phyloP scores from a whole-genome alignment of 2,329 filamentous ascomycete species.

The Alternaria incomplexa region DNA sequence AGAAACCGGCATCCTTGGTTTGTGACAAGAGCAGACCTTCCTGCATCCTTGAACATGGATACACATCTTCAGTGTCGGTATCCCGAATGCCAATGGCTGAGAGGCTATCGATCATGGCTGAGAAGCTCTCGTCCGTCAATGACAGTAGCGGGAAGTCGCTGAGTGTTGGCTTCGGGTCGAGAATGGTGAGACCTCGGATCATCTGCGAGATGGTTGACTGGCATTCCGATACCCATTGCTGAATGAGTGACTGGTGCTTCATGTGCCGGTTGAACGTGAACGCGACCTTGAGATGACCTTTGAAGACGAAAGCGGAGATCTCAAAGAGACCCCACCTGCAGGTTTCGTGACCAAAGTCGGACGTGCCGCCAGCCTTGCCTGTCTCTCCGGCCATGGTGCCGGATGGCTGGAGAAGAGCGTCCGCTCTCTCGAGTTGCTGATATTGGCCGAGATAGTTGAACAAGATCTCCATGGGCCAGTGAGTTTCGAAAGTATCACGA shows the following conservation, averaged over 20 bases:
- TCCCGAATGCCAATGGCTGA: slow-evolving; percentile 45
- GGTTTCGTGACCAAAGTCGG: slow-evolving; percentile 53
- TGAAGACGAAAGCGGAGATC: slow-evolving; percentile 58
- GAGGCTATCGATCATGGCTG: slow-evolving; percentile 49
- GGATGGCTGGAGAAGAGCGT: slow-evolving; percentile 52
- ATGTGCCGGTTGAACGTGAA: slow-evolving; percentile 60
- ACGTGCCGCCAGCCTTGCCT: slow-evolving; percentile 52
- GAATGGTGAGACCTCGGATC: slow-evolving; percentile 33
- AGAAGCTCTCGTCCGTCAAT: slow-evolving; percentile 51
- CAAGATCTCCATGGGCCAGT: slow-evolving; percentile 62
- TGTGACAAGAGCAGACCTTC: slow-evolving; percentile 41
- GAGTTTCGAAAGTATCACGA: slow-evolving; percentile 38
- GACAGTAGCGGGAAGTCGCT: slow-evolving; percentile 56
- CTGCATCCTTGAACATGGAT: slow-evolving; percentile 44
- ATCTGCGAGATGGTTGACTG: slow-evolving; percentile 38
- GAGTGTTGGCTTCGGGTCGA: slow-evolving; percentile 46
- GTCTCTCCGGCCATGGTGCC: slow-evolving; percentile 56
- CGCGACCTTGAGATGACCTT: slow-evolving; percentile 55
- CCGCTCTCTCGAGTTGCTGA: slow-evolving; percentile 54
- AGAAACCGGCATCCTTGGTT: slow-evolving; percentile 39
- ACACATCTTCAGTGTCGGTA: slow-evolving; percentile 50
- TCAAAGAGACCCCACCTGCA: slow-evolving; percentile 60
- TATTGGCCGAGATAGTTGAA: slow-evolving; percentile 63
- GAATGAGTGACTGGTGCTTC: slow-evolving; percentile 53
- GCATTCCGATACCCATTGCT: slow-evolving; percentile 52